Base-by-base conservation (phyloP, 2,329 filamentous ascomycete genomes). In the Paraconiothyrium sp. region DNA sequence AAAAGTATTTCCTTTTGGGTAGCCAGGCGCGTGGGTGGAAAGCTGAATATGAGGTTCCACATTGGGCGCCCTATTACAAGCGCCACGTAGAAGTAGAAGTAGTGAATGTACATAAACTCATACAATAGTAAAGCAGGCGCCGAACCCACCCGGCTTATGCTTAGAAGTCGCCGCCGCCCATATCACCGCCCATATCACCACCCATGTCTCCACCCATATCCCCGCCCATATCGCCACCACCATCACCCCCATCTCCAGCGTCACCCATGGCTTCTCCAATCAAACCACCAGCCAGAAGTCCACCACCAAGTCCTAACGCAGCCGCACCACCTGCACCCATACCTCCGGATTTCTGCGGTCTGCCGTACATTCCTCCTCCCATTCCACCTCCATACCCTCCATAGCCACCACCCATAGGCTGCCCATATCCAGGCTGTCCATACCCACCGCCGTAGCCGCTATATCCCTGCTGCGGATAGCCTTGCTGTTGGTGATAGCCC, bases 221-320 rank as follows among this genome's bases (percentile, higher is more conserved):
- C 14, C 66, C 68, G 46, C 66, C 68, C 32, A 51, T 64, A 46
- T 69, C 69, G n/a, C 65, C 70, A 6, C 68, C 65, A 55, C 34
- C 50, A 56, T 68, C 61, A 6, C 68, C 73, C 8, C 67, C 65
- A 52, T 76, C 73, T 4, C 67, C 73, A 4, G 67, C 67, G 52
- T 76, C 72, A 46, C 67, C 50, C 35, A 56, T 24, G 11, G 54
- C 54, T 11, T 39, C 43, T 22, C 54, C 54, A 20, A 56, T 35
- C 43, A 56, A 2, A 2, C 30, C 86, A 58, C 93, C 93, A 69
- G 93, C 94, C 1, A 97, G 71, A 74, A 97, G 73, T 77, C 93
- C 93, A 65, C 90, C 93, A 68, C 93, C 93, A 4, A 92, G 78
- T 81, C 93, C 93, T 47, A 97, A 81, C 24, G 92, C 92, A 9